phyloP scores from a whole-genome alignment of 192 early-diverging fungal genomes.

The Podochytrium sp. region DNA sequence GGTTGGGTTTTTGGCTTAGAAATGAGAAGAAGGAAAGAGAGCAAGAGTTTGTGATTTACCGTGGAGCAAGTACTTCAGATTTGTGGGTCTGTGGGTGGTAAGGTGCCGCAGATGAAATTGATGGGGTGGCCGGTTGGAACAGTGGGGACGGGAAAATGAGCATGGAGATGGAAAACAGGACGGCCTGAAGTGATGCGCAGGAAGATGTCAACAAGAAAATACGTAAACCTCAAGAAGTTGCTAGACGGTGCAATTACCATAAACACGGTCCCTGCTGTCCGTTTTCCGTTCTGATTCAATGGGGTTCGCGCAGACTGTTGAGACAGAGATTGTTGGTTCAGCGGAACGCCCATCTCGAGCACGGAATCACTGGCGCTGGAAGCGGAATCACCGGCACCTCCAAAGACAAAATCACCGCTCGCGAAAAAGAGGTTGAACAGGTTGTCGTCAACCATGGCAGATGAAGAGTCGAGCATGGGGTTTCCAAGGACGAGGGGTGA shows the following conservation, averaged over 20 bases:
- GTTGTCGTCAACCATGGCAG: not conserved
- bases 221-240: not conserved
- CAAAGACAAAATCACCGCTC: not conserved
- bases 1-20: not conserved
- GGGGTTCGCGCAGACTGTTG: no score
- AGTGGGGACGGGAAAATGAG: constrained; percentile 70
- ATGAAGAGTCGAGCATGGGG: no score
- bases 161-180: constrained; percentile 83
- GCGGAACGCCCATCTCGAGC: not conserved
- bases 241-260: not conserved
- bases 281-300: not conserved
- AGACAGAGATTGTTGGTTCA: no score
- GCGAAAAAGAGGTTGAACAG: constrained; percentile 14
- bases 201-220: not conserved
- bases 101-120: not conserved
- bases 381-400: not conserved
- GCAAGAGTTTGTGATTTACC: not conserved
- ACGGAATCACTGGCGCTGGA: not conserved
- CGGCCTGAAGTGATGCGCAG: constrained; percentile 54
- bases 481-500: not conserved
- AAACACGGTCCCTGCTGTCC: constrained; percentile 31
- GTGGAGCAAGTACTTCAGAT: not conserved
- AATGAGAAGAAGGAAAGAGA: not conserved
- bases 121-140: constrained; percentile 2
- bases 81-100: not conserved